Conservation (phyloP, 345 rosid species). For the Eucalyptus sp. region DNA sequence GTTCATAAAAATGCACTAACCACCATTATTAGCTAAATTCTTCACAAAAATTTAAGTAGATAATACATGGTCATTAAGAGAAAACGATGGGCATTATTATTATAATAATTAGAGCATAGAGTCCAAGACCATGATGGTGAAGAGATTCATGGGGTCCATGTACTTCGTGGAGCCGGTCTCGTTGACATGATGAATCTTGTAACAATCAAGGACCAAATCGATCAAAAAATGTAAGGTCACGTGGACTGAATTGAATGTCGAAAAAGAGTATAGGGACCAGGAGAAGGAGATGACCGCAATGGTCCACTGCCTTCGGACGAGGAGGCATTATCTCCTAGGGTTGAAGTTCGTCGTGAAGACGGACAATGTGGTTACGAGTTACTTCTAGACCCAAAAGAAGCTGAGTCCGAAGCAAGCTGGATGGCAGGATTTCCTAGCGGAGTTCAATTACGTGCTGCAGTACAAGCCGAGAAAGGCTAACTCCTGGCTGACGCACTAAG, state of each 20-base stretch:
- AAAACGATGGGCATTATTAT: not conserved
- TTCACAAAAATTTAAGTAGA: no score
- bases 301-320: accelerated
- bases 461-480: no score
- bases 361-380: no score
- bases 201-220: not conserved
- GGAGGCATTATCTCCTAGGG: no score
- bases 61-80: no score
- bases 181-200: conserved; percentile 50
- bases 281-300: no score
- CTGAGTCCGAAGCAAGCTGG: accelerated
- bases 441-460: no score
- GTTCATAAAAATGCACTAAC: no score
- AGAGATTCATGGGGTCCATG: conserved; percentile 75
- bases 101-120: not conserved
- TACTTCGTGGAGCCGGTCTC: conserved; percentile 30
- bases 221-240: not conserved
- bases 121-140: conserved; percentile 45
- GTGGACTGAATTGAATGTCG: not conserved
- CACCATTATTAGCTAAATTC: no score
- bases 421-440: no score
- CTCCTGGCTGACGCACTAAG: accelerated
- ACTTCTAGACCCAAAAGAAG: accelerated
- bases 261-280: not conserved
- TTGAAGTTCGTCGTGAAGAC: accelerated